These are phyloP conservation scores for Boehmeria nivea DNA, from an alignment of 306 rosid genomes.

Conservation along the genomic window DNA sequence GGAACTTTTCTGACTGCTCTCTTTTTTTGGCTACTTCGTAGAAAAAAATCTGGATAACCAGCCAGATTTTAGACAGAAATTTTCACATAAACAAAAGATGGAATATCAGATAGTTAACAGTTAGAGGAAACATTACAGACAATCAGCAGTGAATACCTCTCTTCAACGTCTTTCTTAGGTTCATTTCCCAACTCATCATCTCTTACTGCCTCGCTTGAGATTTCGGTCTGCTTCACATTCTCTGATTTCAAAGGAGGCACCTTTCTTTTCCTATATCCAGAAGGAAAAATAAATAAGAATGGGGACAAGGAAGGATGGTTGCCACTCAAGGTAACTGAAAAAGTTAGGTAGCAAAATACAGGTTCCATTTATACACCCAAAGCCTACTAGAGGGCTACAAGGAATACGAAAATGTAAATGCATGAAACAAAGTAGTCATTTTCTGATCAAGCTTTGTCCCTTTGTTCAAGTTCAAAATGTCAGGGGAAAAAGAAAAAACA, in stretches of 20 bases:
- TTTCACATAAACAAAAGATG: not conserved
- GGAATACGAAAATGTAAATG: too few species aligned
- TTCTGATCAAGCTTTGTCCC: too few species aligned
- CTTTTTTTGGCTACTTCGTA: not conserved
- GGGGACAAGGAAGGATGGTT: not conserved
- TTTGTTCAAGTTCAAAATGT: too few species aligned
- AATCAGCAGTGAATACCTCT: slow-evolving; percentile 22
- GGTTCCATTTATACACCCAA: too few species aligned
- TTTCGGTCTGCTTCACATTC: slow-evolving; percentile 26
- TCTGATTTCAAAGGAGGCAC: slow-evolving; percentile 28
- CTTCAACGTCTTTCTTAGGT: slow-evolving; percentile 18
- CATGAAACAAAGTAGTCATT: too few species aligned
- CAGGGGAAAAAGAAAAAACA: too few species aligned
- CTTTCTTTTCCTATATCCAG: slow-evolving; percentile 39
- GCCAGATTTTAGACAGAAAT: too few species aligned
- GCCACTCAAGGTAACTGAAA: too few species aligned
- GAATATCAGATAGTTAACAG: not conserved
- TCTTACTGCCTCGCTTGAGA: slow-evolving; percentile 18
- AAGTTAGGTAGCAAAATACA: too few species aligned
- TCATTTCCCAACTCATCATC: slow-evolving; percentile 21
- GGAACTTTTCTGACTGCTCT: too few species aligned
- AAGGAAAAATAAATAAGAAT: slow-evolving; percentile 8
- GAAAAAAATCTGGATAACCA: too few species aligned
- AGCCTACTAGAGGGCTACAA: too few species aligned
- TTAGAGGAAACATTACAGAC: not conserved